phyloP scores from a whole-genome alignment of 192 early-diverging fungal species.

The Backusella australiensis region DNA sequence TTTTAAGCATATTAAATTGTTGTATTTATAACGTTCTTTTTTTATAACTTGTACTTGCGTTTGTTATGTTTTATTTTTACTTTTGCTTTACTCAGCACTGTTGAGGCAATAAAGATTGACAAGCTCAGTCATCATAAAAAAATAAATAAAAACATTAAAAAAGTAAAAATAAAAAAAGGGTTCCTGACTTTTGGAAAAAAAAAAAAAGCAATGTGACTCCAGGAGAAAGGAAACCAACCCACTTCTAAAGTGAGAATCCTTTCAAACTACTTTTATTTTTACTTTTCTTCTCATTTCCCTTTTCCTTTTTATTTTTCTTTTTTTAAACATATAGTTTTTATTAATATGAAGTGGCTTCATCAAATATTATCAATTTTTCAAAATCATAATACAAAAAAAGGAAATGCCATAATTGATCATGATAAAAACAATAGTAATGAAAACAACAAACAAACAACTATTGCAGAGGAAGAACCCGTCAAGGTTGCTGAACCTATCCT shows the following conservation, averaged over 20 bases:
- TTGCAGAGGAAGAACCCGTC: neutral
- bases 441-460: neutral
- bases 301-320: neutral
- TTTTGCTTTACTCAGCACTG: neutral
- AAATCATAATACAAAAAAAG: neutral
- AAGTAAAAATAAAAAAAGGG: neutral
- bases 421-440: neutral
- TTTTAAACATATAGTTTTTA: neutral
- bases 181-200: neutral
- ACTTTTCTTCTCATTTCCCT: neutral
- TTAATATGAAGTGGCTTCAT: neutral
- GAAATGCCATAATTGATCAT: neutral
- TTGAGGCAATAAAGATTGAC: neutral
- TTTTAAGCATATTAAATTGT: neutral
- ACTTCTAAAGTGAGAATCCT: neutral
- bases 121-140: neutral
- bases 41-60: neutral
- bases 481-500: neutral
- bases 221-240: neutral
- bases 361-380: neutral
- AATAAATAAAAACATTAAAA: neutral
- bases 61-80: neutral
- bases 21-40: neutral
- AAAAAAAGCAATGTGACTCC: constrained; percentile 4
- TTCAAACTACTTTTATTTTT: neutral